A percentile compares a stretch with the other conserved stretches of the same genome.
phyloP scores from a whole-genome alignment of 371 early-diverging fungal species.

The Chytridium lagenaria region DNA sequence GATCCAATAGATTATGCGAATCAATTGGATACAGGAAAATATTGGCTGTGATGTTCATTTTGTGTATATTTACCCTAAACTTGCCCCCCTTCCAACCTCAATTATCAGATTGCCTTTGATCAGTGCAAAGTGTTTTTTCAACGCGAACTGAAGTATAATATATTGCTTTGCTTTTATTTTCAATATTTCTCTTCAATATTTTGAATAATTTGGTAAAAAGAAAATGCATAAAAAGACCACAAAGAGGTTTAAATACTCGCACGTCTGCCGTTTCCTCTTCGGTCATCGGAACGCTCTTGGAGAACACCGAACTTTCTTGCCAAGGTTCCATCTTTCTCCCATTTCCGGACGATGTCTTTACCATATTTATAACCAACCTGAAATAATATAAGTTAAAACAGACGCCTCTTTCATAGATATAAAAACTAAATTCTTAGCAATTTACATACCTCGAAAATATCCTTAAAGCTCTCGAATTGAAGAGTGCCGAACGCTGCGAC shows the following conservation, averaged over 20 bases:
- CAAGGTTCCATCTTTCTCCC: conserved; percentile 81
- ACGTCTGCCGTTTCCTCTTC: conserved; percentile 10
- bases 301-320: conserved; percentile 52
- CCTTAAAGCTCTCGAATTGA: conserved; percentile 93
- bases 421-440: too few species aligned
- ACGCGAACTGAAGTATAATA: too few species aligned
- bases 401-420: neutral
- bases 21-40: too few species aligned
- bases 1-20: too few species aligned
- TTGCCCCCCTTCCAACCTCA: too few species aligned
- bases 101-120: too few species aligned
- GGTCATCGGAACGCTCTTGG: conserved; percentile 6
- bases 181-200: too few species aligned
- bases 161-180: neutral
- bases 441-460: conserved; percentile 78
- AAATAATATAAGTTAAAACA: neutral
- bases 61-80: too few species aligned
- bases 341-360: conserved; percentile 76
- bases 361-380: conserved; percentile 88
- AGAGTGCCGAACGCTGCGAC: conserved; percentile 88
- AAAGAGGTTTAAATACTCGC: conserved; percentile 32
- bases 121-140: too few species aligned
- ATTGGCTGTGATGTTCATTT: too few species aligned
- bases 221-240: too few species aligned
- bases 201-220: too few species aligned